Evolutionary conservation across 2,329 filamentous ascomycete genomes (phyloP), one percentile per base, ranked within the genome.

Genomic region (Proliferodiscus dingleyae): DNA sequence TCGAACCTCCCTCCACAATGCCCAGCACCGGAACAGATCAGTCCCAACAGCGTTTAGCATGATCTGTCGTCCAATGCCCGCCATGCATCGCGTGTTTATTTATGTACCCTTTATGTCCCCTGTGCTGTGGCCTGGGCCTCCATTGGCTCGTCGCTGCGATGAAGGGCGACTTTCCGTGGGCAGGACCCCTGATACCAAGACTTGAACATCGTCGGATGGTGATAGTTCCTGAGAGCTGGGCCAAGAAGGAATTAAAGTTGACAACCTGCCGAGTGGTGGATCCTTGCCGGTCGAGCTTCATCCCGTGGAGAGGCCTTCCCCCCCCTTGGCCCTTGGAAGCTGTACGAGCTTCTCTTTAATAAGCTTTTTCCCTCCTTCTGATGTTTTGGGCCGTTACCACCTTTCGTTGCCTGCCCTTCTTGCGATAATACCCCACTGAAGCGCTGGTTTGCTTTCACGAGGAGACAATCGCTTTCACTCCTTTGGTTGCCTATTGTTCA

Each of bases 381-480:
- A 18, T 34, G 5, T n/a, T 18, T 54, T 46, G 22, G 46, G 22
- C 43, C 43, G 18, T 34, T 42, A 50, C 42, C 49, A 46, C 46
- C 23, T 49, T 43, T 43, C 51, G 44, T 43, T 43, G 44, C 29
- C 16, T 50, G n/a, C 48, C 50, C 40, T 57, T 52, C 38, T 47
- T 37, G 46, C 37, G 45, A 54, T 54, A 54, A n/a, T n/a, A n/a
- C n/a, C 48, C 46, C 43, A 46, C 43, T 52, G 47, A 61, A 65
- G 58, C 58, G 56, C 62, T 61, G 61, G 61, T 61, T 55, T 60
- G 59, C 59, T 63, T 64, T 59, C 43, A 48, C 33, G n/a, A n/a
- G n/a, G 57, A 53, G 45, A 56, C 54, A 52, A 53, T 57, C 46
- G 50, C 54, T 55, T 44, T 48, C 46, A 55, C 47, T 61, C 57